Evolutionary conservation across 768 basidiomycete species (phyloP).

Genomic region (Podaxis sp.): DNA sequence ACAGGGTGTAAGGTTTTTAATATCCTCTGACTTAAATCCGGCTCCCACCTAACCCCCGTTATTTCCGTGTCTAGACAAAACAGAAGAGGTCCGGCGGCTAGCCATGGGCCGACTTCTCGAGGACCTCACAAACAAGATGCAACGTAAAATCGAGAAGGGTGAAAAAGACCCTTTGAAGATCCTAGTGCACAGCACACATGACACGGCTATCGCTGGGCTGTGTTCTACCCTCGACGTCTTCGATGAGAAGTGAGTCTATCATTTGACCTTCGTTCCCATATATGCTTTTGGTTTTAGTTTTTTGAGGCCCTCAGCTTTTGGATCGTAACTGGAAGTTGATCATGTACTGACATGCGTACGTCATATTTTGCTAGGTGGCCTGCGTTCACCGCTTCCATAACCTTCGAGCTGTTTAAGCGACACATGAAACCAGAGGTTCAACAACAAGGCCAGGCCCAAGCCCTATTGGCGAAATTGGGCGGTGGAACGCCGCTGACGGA

Average conservation of each 20-base stretch:
- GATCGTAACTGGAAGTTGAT: neutral
- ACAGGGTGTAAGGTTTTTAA: constrained; percentile 40
- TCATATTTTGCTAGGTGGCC: constrained; percentile 55
- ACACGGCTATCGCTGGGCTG: constrained; percentile 67
- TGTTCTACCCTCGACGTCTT: constrained; percentile 68
- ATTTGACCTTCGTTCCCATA: neutral
- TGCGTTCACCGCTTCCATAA: constrained; percentile 70
- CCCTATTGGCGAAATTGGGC: constrained; percentile 38
- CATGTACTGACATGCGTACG: neutral
- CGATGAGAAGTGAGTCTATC: constrained; percentile 55
- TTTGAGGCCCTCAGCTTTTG: neutral
- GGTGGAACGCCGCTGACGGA: constrained; percentile 18
- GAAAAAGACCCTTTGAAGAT: constrained; percentile 56
- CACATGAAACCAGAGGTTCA: neutral
- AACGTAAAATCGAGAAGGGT: constrained; percentile 48
- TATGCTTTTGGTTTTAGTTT: neutral
- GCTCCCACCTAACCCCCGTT: neutral
- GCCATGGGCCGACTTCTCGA: constrained; percentile 77
- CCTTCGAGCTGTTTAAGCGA: constrained; percentile 70
- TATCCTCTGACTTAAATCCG: neutral
- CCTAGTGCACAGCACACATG: constrained; percentile 71
- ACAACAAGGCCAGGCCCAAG: constrained; percentile 31
- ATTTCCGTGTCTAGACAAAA: constrained; percentile 49
- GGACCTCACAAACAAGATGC: constrained; percentile 65
- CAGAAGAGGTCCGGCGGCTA: constrained; percentile 70